A percentile compares a stretch with the other conserved stretches of the same genome.
Conservation (phyloP, 2,329 filamentous ascomycete species). For the Paecilomyces variotii region DNA sequence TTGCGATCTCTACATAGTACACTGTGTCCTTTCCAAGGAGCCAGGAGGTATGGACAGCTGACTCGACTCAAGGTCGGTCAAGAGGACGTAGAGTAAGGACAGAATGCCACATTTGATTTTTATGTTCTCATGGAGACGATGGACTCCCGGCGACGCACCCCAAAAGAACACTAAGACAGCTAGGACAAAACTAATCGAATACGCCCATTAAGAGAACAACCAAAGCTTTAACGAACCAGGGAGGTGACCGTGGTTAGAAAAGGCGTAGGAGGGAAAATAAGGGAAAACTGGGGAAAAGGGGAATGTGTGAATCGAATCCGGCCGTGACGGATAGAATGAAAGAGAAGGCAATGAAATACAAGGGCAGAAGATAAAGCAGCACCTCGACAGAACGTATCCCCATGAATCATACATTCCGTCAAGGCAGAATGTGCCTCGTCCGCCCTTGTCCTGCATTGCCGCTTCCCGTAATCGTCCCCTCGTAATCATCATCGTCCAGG, state of each 20-base stretch:
- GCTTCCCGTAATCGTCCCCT: constrained; percentile 16
- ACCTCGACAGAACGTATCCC: constrained; percentile 5
- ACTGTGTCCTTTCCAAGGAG: neutral
- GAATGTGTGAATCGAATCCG: neutral
- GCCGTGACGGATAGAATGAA: neutral
- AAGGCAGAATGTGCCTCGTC: constrained; percentile 12
- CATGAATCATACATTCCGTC: constrained; percentile 9
- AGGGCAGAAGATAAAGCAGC: constrained; percentile 1
- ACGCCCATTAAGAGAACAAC: neutral
- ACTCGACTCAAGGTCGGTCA: neutral
- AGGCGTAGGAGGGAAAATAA: neutral
- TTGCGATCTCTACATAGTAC: neutral
- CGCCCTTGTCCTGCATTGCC: constrained; percentile 16
- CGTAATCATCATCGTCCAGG: constrained; percentile 25
- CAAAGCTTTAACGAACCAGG: constrained; percentile 1
- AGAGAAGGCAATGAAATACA: neutral
- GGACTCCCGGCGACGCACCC: neutral
- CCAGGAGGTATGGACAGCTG: neutral
- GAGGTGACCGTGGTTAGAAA: neutral
- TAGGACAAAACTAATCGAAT: neutral
- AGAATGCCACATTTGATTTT: neutral
- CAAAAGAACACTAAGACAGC: neutral
- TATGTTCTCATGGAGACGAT: neutral
- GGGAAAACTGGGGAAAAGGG: neutral
- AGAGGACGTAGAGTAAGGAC: neutral